Evolutionary conservation across 371 early-diverging fungal genomes (phyloP), one percentile per base, ranked within the genome.

Genomic region (Racocetra persica): DNA sequence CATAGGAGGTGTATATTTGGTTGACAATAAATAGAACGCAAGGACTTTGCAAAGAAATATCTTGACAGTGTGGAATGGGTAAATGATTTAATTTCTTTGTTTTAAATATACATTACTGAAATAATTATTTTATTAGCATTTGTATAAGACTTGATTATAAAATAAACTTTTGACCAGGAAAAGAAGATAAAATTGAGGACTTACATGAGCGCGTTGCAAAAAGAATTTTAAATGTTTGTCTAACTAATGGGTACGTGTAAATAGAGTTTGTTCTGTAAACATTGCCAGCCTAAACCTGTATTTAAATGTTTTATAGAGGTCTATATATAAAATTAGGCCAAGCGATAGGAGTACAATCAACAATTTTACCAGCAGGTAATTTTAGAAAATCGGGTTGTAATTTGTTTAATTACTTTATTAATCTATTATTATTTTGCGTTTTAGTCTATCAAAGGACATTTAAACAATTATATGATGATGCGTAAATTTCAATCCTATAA

Each of bases 251-350:
- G 85, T 88, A 84, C n/a, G 54, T 38, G 67, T 49, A 22, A n/a
- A 1, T 57, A n/a, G 20, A 16, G 0, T 18, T n/a, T 57, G 7
- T 57, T 16, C 2, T n/a, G 18, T 45, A 45, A 45, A 45, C 45
- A 10, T 45, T 45, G 4, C 20, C 14, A 10, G 1, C 22, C 7
- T 6, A 55, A 55, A 16, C 20, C 7, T n/a, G 4, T 57, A 57
- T 57, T 57, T 57, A 18, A 57, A 57, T 45, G 26, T 54, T 45
- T 54, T 20, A 32, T 71, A 87, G 91, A 36, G 97, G 97, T 0
- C 88, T 96, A 26, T 96, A 95, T 81, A 95, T 97, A 71, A 97
- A 97, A 83, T 93, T 95, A 79, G 95, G 96, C 0, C 97, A 96
- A 84, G 94, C 92, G 6, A 94, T 98, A 51, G 96, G 94, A 10